Evolutionary conservation across 2,329 filamentous ascomycete genomes (phyloP).

Genomic region (Mycosphaerella sp.): DNA sequence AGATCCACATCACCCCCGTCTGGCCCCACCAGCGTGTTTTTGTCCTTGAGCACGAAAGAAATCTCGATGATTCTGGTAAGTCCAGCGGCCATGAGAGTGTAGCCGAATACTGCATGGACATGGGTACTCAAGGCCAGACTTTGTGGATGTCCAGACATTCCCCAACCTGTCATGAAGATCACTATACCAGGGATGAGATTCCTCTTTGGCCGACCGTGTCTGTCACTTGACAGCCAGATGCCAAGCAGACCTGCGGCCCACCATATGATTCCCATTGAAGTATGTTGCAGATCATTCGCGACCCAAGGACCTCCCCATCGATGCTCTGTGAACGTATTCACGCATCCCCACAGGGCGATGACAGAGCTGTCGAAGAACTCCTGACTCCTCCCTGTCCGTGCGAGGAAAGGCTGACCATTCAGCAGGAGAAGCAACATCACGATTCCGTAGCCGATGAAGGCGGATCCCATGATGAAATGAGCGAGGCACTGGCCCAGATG

Average conservation of each 20-base stretch:
- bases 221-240: conserved; percentile 81
- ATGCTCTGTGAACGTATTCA: conserved; percentile 98
- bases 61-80: conserved; percentile 83
- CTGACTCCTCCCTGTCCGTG: conserved; percentile 74
- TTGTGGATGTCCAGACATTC: conserved; percentile 89
- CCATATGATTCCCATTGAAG: conserved; percentile 99
- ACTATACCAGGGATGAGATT: conserved; percentile 92
- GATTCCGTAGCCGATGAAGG: conserved; percentile 91
- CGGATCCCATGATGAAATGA: conserved; percentile 98
- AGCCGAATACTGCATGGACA: conserved; percentile 85
- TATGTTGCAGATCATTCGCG: conserved; percentile 92
- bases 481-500: conserved; percentile 88
- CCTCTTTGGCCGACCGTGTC: conserved; percentile 77
- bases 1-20: conserved; percentile 29
- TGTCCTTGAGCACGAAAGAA: conserved; percentile 75
- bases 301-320: conserved; percentile 87
- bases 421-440: conserved; percentile 78
- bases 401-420: conserved; percentile 82
- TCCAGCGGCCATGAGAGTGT: conserved; percentile 88
- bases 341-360: conserved; percentile 90
- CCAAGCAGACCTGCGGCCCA: conserved; percentile 90
- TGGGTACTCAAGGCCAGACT: conserved; percentile 74
- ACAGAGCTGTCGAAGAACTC: conserved; percentile 93
- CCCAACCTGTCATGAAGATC: conserved; percentile 87
- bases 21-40: conserved; percentile 36